Evolutionary conservation across 768 basidiomycete species (phyloP), one percentile per base, ranked within the genome.

Genomic region (Suillus spraguei): DNA sequence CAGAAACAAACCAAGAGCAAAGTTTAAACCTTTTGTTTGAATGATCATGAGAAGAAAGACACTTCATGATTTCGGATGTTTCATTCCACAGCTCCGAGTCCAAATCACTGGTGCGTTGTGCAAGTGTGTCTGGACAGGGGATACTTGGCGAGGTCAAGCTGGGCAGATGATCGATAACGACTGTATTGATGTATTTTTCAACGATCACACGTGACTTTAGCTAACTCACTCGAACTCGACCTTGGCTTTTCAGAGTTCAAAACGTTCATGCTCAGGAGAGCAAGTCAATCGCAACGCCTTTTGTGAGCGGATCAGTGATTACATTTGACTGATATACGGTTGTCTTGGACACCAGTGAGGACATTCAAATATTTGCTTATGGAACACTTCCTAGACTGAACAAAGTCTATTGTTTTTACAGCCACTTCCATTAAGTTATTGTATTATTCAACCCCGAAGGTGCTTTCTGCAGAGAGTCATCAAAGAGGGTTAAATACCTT

Each of bases 401-500:
- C 55, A 56, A 41, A 32, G 56, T 13, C 39, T 58, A 41, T 58
- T 58, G 56, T 58, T 17, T 32, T 58, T 20, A 41, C 39, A 41
- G 39, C 38, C 56, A 58, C 16, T 39, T 38, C 28, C 10, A 39
- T 56, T 28, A 28, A 28, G 28, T 38, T 7, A 24, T 38, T 39
- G 55, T 32, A 20, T 20, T 41, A 17, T 58, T 41, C 11, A 53
- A 53, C 52, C 35, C 52, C 52, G 20, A 53, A 53, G 20, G 17
- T 32, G 5, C 35, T 28, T 58, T 55, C 41, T 28, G 28, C 24
- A 22, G 38, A 58, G 17, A 39, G 17, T 53, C 16, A 24, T 56
- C 22, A 56, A 20, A 41, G 39, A 28, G 36, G 8, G 9, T 24
- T 56, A 56, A 39, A 56, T 20, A 58, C 17, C 39, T 28, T 38